These are phyloP conservation scores for Fraxinus velutina DNA, from an alignment of 305 asterid genomes.

Conservation along the genomic window DNA sequence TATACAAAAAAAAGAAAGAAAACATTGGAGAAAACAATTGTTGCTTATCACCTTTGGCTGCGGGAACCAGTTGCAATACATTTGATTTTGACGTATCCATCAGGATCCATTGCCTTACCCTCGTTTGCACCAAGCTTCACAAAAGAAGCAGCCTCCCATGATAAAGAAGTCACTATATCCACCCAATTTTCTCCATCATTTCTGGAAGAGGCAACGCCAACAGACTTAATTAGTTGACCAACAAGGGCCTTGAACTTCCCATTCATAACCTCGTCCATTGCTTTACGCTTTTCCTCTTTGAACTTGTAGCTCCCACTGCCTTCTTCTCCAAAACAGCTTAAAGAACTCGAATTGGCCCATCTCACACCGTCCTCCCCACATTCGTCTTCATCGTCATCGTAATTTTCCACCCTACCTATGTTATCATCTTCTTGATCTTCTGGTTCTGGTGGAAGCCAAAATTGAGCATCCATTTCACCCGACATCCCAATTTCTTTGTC, in stretches of 20 bases:
- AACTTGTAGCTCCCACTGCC: constrained; percentile 52
- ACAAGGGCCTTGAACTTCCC: constrained; percentile 80
- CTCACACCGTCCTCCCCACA: constrained; percentile 53
- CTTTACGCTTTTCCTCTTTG: constrained; percentile 63
- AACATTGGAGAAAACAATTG: not conserved
- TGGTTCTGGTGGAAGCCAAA: constrained; percentile 90
- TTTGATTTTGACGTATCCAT: constrained; percentile 84
- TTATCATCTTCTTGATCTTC: constrained; percentile 61
- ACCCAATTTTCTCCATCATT: constrained; percentile 60
- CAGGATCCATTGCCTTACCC: constrained; percentile 94
- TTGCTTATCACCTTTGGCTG: constrained; percentile 55
- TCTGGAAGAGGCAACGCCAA: constrained; percentile 46
- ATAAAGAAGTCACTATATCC: constrained; percentile 69
- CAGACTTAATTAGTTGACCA: constrained; percentile 63
- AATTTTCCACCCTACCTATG: constrained; percentile 51
- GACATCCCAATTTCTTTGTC: constrained; percentile 40
- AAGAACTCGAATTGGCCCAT: constrained; percentile 66
- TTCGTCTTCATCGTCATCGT: constrained; percentile 69
- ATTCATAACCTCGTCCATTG: constrained; percentile 63
- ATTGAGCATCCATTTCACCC: constrained; percentile 54
- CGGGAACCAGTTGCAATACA: constrained; percentile 76
- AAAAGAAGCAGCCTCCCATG: constrained; percentile 92
- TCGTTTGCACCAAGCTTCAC: constrained; percentile 84
- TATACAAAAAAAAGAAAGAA: not conserved
- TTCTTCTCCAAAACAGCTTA: constrained; percentile 63